Evolutionary conservation across 345 rosid genomes (phyloP).

Genomic region (Syzygium grande): DNA sequence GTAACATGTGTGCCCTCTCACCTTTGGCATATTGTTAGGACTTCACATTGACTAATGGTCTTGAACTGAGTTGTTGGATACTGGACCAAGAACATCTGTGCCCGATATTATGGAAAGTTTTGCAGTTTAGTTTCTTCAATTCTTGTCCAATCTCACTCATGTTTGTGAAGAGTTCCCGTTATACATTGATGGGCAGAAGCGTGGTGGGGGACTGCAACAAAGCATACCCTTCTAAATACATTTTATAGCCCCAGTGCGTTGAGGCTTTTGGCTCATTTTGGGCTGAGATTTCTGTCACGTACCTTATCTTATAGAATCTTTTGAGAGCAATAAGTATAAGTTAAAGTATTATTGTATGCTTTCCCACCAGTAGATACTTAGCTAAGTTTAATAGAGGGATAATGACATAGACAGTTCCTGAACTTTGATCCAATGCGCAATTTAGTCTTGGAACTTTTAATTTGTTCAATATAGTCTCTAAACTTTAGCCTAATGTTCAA

Average conservation of each 20-base stretch:
- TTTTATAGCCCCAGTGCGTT: not conserved
- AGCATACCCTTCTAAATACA: not conserved
- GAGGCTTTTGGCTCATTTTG: not conserved
- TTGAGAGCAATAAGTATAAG: not conserved
- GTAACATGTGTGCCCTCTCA: conserved; percentile 45
- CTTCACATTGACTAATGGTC: conserved; percentile 34
- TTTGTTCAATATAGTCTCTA: too few relatives aligned
- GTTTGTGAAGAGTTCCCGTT: not conserved
- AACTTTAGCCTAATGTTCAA: too few relatives aligned
- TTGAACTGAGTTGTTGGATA: conserved; percentile 52
- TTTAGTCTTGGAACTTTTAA: too few relatives aligned
- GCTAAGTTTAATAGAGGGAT: not conserved
- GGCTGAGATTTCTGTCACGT: not conserved
- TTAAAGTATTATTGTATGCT: not conserved
- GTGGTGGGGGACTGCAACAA: not conserved
- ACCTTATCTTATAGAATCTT: not conserved
- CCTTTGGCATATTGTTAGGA: conserved; percentile 50
- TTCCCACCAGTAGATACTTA: not conserved
- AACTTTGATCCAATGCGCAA: too few relatives aligned
- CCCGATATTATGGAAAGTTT: conserved; percentile 35
- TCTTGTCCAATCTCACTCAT: not conserved
- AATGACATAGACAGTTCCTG: too few relatives aligned
- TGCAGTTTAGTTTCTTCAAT: conserved; percentile 14
- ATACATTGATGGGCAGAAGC: not conserved
- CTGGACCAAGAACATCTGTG: conserved; percentile 50